Base-by-base conservation (phyloP, 1,284 basidiomycete species). In the Pseudozyma flocculosa region DNA sequence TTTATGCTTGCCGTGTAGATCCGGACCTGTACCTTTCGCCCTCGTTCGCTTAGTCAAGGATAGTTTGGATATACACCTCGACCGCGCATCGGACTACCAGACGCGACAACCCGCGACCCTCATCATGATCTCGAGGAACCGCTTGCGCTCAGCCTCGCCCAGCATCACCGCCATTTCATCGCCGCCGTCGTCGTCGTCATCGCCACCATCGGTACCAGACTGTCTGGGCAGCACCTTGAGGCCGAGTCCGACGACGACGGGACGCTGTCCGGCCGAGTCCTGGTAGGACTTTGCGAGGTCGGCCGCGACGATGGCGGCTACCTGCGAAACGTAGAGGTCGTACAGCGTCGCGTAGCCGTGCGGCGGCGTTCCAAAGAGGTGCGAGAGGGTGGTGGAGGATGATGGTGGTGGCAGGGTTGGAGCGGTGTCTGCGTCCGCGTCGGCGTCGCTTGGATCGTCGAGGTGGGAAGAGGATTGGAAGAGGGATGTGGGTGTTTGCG, bases 231-330 rank as follows among this genome's bases (percentile, higher is more conserved):
- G 46, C 2, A 37, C 24, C 32, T 61, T 54, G 8, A 71, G 45
- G 2, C 58, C 58, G 11, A 71, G 29, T 13, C 50, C 50, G 3
- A 71, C 61, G 7, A 71, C 43, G 19, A 68, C 15, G 8, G 62
- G 59, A 26, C 66, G 55, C 14, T 34, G 32, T 11, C 7, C 4
- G 4, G 32, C 32, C 11, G 9, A 11, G 24, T 29, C 22, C 56
- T 64, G 34, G 19, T 23, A 8, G 4, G 75, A 74, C 49, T 81
- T 70, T 44, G 81, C 78, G 72, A 85, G 80, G 54, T 81, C 75
- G 32, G 82, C 81, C 89, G 89, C 94, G 1, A 92, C 78, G 9
- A 93, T 82, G 0, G 90, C 90, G 0, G 91, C 89, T 41, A 91
- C 86, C 69, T 96, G 92, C 4, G 86, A 82, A 0, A 86, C 86